phyloP scores from a whole-genome alignment of 2,329 filamentous ascomycete species.

The Hypomyces perniciosus region DNA sequence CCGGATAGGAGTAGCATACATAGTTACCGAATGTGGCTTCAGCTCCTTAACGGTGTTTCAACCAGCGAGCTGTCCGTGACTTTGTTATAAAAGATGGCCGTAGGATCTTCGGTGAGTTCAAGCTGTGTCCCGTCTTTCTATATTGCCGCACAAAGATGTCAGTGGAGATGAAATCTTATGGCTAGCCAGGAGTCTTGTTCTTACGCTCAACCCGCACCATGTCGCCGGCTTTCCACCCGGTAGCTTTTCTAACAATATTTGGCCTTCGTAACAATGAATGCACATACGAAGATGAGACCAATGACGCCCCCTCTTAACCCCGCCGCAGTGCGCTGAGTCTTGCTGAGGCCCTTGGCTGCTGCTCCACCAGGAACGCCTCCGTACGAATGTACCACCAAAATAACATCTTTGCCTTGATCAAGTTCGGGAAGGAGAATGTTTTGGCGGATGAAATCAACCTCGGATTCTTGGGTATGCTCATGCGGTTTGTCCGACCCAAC shows the following conservation, averaged over 20 bases:
- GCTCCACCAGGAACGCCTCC: constrained; percentile 16
- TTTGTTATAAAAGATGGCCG: constrained; percentile 10
- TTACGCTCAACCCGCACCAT: too few species aligned
- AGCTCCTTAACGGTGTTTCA: neutral
- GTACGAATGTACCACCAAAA: constrained; percentile 20
- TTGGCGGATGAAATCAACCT: constrained; percentile 8
- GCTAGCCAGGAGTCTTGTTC: neutral
- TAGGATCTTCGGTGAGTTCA: constrained; percentile 39
- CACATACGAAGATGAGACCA: constrained; percentile 13
- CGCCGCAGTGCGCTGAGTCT: constrained; percentile 6
- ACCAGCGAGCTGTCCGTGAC: neutral
- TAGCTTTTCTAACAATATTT: too few species aligned
- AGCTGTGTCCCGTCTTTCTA: neutral
- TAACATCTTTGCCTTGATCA: constrained; percentile 16
- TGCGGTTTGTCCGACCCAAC: constrained; percentile 4
- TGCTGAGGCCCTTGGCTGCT: constrained; percentile 15
- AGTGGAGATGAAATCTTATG: too few species aligned
- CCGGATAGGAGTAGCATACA: constrained; percentile 1
- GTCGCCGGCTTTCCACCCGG: too few species aligned
- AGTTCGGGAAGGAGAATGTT: constrained; percentile 11
- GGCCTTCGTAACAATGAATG: neutral
- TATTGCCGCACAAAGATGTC: neutral
- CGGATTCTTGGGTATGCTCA: constrained; percentile 1
- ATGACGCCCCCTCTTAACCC: constrained; percentile 11
- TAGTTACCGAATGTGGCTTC: neutral